Evolutionary conservation across 2,329 filamentous ascomycete genomes (phyloP), one percentile per base, ranked within the genome.

Genomic region (Aspergillus melleus): DNA sequence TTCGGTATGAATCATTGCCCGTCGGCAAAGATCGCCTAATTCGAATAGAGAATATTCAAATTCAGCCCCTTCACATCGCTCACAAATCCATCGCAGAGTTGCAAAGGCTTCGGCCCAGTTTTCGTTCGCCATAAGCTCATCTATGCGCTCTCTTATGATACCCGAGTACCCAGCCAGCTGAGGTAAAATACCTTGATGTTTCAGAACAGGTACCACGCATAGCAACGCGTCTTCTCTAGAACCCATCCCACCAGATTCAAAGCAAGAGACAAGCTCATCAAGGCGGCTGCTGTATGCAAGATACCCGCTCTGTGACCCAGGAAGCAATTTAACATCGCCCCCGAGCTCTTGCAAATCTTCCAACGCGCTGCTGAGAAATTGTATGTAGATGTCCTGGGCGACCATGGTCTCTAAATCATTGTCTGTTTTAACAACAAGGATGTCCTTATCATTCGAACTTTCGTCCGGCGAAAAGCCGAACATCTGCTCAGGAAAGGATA

Each of bases 381-480:
- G 63, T 1, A 72, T 64, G n/a, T 69, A 76, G 8, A 76, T 64
- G 30, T 76, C 73, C 22, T 76, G 74, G 0, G 74, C 73, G 5
- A 55, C 66, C 72, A 75, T 73, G 0, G 16, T 57, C 24, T 70
- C 66, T 0, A 74, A 8, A 3, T 32, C 42, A 52, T 69, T 71
- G 0, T 64, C 61, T 0, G 68, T 72, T 52, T 60, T 66, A 8
- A 72, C 54, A 1, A 62, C 61, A 2, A 73, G 58, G 0, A 74
- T 60, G 4, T 69, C 62, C 39, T 61, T 65, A 9, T 61, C 61
- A 1, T 56, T 29, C 0, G 51, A 36, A 12, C 60, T 11, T 0
- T 53, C 14, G 1, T 66, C 59, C 0, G 65, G 60, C 1, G 61
- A 58, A 14, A 60, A 64, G 0, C 70, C 66, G 22, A 74, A 74